These are phyloP conservation scores for Aspergillus texensis DNA, from an alignment of 2,329 filamentous ascomycete genomes.

Conservation along the genomic window DNA sequence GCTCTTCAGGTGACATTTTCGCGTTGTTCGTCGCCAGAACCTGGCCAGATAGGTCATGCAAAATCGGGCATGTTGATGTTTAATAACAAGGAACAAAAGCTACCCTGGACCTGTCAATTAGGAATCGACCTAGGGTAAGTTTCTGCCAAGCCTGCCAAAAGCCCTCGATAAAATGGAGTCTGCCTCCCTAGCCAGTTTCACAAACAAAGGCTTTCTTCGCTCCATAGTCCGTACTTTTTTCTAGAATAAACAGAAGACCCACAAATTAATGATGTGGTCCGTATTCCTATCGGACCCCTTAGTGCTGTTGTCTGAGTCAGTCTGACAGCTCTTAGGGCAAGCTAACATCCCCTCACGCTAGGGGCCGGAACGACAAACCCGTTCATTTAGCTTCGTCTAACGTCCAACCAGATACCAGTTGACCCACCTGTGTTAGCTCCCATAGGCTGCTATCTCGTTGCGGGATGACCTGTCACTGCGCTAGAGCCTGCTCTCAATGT, in stretches of 20 bases:
- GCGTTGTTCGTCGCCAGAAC: too few species aligned
- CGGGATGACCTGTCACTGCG: background rate
- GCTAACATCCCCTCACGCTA: background rate
- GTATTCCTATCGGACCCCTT: background rate
- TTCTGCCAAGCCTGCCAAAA: background rate
- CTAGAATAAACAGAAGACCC: background rate
- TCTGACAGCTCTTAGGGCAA: background rate
- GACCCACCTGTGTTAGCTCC: background rate
- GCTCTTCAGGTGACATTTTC: constrained; percentile 6
- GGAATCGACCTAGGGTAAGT: background rate
- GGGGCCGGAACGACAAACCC: background rate
- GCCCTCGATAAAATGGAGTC: background rate
- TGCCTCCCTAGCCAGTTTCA: background rate
- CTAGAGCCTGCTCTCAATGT: background rate
- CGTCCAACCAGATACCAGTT: background rate
- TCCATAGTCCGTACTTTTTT: background rate
- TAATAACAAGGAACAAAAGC: background rate
- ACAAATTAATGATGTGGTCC: background rate
- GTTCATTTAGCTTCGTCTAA: background rate
- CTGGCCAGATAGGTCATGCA: background rate
- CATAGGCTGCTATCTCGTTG: background rate
- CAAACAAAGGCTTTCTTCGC: background rate
- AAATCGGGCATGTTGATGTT: background rate
- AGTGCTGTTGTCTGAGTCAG: too few species aligned
- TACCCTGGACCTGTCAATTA: background rate